Evolutionary conservation across 306 rosid genomes (phyloP).

Genomic region (Quercus ilex): DNA sequence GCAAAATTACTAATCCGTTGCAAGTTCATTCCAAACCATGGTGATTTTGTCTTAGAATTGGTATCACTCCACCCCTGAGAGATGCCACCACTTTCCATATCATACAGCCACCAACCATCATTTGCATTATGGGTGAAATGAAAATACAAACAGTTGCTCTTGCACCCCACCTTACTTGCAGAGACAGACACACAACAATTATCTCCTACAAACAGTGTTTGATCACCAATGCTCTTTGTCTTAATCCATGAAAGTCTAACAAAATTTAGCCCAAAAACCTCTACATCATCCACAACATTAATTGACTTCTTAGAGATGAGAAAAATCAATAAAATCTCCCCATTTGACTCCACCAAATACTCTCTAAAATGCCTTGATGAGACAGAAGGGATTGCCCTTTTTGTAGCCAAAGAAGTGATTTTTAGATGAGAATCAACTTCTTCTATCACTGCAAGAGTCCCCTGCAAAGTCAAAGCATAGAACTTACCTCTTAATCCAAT

Average conservation of each 20-base stretch:
- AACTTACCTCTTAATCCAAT: constrained; percentile 19
- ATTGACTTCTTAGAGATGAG: constrained; percentile 14
- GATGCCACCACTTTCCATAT: not conserved
- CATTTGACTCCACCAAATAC: constrained; percentile 22
- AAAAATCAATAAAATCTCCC: constrained; percentile 17
- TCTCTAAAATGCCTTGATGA: constrained; percentile 22
- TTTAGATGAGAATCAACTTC: not conserved
- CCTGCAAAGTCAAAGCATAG: constrained; percentile 7
- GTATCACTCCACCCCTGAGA: constrained; percentile 9
- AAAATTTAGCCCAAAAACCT: constrained; percentile 8
- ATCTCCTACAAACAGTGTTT: constrained; percentile 19
- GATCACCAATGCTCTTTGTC: constrained; percentile 7
- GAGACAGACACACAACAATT: constrained; percentile 10
- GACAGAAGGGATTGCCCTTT: constrained; percentile 17
- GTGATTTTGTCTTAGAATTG: not conserved
- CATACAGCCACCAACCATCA: constrained; percentile 18
- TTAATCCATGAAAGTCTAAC: constrained; percentile 13
- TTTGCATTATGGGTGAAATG: not conserved
- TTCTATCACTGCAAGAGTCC: constrained; percentile 11
- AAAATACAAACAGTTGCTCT: constrained; percentile 15
- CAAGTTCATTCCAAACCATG: not conserved
- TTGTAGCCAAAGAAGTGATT: constrained; percentile 10
- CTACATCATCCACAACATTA: constrained; percentile 20
- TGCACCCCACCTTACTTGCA: constrained; percentile 25
- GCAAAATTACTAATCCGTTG: not conserved